Evolutionary conservation across 1,139 yeast genomes (phyloP).

Genomic region (Yamadazyma blattariae): DNA sequence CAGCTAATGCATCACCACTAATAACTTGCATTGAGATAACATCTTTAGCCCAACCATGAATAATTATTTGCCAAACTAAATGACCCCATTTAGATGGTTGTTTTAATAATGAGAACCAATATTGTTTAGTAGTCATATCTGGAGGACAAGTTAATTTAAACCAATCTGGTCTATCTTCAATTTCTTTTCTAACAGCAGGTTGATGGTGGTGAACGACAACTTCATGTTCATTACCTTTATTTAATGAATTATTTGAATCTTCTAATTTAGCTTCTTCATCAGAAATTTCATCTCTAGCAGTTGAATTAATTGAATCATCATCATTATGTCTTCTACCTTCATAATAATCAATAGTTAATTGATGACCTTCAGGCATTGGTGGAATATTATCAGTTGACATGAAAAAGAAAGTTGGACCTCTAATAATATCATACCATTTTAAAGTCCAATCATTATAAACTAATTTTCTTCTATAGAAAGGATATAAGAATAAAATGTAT

Average conservation of each 20-base stretch:
- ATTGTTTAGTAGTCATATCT: slow-evolving; percentile 31
- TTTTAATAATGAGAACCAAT: slow-evolving; percentile 42
- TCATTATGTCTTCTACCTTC: slow-evolving; percentile 52
- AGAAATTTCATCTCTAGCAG: slow-evolving; percentile 8
- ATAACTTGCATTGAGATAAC: slow-evolving; percentile 51
- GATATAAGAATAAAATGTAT: slow-evolving; percentile 56
- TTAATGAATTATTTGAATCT: slow-evolving; percentile 13
- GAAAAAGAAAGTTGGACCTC: slow-evolving; percentile 60
- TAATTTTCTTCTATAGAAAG: slow-evolving; percentile 61
- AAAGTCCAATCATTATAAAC: slow-evolving; percentile 68
- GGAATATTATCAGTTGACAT: slow-evolving; percentile 57
- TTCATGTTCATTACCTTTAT: slow-evolving; percentile 10
- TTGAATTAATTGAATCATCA: slow-evolving; percentile 11
- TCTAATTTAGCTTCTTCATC: slow-evolving; percentile 16
- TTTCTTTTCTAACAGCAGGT: slow-evolving; percentile 2
- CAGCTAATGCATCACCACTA: slow-evolving; percentile 30
- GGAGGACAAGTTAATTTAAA: slow-evolving; percentile 14
- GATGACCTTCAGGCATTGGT: slow-evolving; percentile 61
- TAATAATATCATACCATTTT: slow-evolving; percentile 51
- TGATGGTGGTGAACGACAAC: slow-evolving; percentile 9
- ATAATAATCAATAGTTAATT: slow-evolving; percentile 61
- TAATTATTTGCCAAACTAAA: slow-evolving; percentile 44
- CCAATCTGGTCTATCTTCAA: slow-evolving; percentile 5
- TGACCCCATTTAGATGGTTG: slow-evolving; percentile 55
- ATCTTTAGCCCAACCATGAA: slow-evolving; percentile 67